Evolutionary conservation across 768 basidiomycete genomes (phyloP), one percentile per base, ranked within the genome.

Genomic region (Pisolithus albus): DNA sequence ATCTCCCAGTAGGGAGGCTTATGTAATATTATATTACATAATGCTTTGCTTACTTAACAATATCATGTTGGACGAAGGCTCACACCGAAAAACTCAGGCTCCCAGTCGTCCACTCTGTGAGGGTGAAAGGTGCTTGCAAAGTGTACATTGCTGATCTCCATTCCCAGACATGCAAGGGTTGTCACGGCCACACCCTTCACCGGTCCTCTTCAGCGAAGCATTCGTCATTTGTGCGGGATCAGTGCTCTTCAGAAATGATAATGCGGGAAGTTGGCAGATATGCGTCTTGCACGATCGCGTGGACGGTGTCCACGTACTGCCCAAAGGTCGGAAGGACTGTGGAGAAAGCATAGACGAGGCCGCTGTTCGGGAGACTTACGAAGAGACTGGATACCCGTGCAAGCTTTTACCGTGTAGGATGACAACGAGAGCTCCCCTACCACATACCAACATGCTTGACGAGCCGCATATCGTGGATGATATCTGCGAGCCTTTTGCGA

Each of bases 331-430:
- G 30, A 83, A 84, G 59, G 80, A 84, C 59, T 61, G 70, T 19
- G 75, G 75, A 1, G 83, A 84, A 63, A 65, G 69, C 5, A 66
- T 81, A 16, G 75, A 78, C 50, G 56, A 51, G 1, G 70, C 82
- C 2, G 82, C 83, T 0, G 54, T 81, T 5, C 72, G 84, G 16
- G 83, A 86, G 65, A 81, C 82, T 0, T 81, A 72, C 59, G 84
- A 82, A 59, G 82, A 84, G 68, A 84, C 82, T 0, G 82, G 82
- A 5, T 84, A 79, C 56, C 64, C 64, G 4, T 83, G 83, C 62
- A 59, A 64, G 19, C 64, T 80, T 36, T 72, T 80, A 55, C 75
- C 79, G 1, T 65, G 72, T 44, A 69, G 66, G 43, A 75, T 84
- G 71, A 61, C 66, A 44, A 84, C 81, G 15, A 74, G 78, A n/a